Percentiles rank a stretch among this genome's conserved stretches.
These are phyloP conservation scores for Tremella mesenterica DNA, from an alignment of 768 basidiomycete species.

Conservation along the genomic window DNA sequence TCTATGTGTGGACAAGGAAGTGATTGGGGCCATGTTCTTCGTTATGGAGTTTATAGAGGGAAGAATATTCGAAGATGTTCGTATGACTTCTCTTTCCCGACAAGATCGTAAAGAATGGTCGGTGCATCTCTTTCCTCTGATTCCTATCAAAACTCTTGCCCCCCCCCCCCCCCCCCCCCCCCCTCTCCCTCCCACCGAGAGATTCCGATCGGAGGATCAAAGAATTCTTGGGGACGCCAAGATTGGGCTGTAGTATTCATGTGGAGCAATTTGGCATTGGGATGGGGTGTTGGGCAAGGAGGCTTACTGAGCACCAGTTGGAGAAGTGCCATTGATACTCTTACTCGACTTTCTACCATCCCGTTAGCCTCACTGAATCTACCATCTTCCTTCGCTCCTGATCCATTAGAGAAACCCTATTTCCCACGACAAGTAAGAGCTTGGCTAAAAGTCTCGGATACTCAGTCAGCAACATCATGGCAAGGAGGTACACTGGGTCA, in stretches of 20 bases:
- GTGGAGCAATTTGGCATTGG: not conserved
- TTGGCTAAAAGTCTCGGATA: slow-evolving; percentile 67
- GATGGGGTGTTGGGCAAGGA: not conserved
- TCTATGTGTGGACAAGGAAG: slow-evolving; percentile 65
- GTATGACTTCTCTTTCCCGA: slow-evolving; percentile 59
- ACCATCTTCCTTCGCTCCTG: slow-evolving; percentile 46
- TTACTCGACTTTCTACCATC: slow-evolving; percentile 46
- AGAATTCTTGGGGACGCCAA: too few species aligned
- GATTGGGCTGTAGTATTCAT: too few species aligned
- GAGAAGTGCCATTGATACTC: slow-evolving; percentile 35
- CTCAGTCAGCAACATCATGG: slow-evolving; percentile 65
- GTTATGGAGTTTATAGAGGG: slow-evolving; percentile 95
- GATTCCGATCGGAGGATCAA: too few species aligned
- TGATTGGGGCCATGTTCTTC: slow-evolving; percentile 87
- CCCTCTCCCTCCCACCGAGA: not conserved
- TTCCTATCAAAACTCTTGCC: not conserved
- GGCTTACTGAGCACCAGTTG: slow-evolving; percentile 19
- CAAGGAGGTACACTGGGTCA: slow-evolving; percentile 53
- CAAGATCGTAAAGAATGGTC: slow-evolving; percentile 67
- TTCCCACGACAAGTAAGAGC: slow-evolving; percentile 92
- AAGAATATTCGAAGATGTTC: slow-evolving; percentile 78
- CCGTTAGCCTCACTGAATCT: slow-evolving; percentile 57
- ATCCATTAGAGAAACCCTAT: slow-evolving; percentile 51
- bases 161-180: not conserved
- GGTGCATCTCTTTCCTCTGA: not conserved